Base-by-base conservation (phyloP, 768 basidiomycete species). In the Boletus rex-veris region DNA sequence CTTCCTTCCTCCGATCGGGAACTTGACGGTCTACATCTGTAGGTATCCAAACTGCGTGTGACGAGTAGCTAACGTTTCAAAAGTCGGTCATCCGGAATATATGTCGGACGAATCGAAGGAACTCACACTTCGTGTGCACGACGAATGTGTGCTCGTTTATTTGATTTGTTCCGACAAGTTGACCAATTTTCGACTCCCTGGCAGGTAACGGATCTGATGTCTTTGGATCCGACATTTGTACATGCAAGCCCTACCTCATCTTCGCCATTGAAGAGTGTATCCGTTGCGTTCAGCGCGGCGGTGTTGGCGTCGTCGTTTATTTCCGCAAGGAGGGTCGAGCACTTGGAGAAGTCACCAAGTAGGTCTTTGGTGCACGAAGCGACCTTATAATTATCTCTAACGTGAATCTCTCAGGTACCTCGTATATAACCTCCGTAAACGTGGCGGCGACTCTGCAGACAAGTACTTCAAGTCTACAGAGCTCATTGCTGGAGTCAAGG, bases 231-330 rank as follows among this genome's bases (percentile, higher is more conserved):
- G 90, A 92, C 60, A 93, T 92, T 61, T 92, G 88, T 65, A 92
- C 91, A 0, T 93, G 91, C 80, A 93, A 96, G 61, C 92, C 93
- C 0, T 97, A 97, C 71, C 81, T 96, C 46, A 80, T 85, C 18
- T 97, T 89, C 64, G 92, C 94, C 11, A 97, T 98, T 59, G 87
- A 93, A 69, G 94, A 98, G 66, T 94, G 91, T 55, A 87, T 97
- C 60, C 85, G 87, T 31, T 80, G 83, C 44, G 93, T 84, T 10
- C 86, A 89, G 63, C 75, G 82, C 3, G 92, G 91, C 4, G 96
- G 96, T 24, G 92, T 97, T 24, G 96, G 96, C 18, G 80, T 93
- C 26, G 90, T 96, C 16, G 86, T 95, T 10, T 98, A 98, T 73
- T 95, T 96, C 81, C 80, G 93, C 51, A 94, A 96, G 67, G 92